Evolutionary conservation across 164 flowering plant genomes (phyloP).

Genomic region (Chimonanthus salicifolius): DNA sequence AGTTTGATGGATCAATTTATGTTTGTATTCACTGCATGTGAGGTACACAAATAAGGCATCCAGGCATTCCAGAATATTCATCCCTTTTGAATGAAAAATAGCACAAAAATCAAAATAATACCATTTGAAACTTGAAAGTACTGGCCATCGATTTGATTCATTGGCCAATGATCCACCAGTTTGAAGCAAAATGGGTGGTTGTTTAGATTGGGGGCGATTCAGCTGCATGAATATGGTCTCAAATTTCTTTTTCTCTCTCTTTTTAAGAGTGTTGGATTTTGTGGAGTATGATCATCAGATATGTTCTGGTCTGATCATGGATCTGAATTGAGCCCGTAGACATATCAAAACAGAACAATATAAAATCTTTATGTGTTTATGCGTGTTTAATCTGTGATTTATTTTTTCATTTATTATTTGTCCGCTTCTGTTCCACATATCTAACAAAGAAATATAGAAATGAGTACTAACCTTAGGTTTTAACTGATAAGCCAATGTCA

Average conservation of each 20-base stretch:
- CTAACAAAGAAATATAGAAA: background rate
- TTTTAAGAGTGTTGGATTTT: background rate
- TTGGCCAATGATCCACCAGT: background rate
- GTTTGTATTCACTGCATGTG: too few species aligned
- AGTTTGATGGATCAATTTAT: too few species aligned
- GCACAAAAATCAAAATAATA: background rate
- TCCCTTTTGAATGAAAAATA: background rate
- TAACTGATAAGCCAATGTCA: constrained; percentile 67
- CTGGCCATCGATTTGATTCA: background rate
- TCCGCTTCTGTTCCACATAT: background rate
- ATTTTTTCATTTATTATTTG: too few species aligned
- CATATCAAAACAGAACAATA: too few species aligned
- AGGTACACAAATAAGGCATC: too few species aligned
- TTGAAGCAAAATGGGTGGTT: background rate
- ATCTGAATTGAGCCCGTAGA: too few species aligned
- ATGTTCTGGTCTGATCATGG: too few species aligned
- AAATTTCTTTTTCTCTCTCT: background rate
- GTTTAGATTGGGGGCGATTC: background rate
- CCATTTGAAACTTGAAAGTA: background rate
- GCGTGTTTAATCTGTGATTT: too few species aligned
- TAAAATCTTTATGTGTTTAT: too few species aligned
- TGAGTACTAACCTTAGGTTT: constrained; percentile 57
- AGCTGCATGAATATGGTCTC: background rate
- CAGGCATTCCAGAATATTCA: too few species aligned
- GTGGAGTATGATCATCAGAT: too few species aligned